Evolutionary conservation across 73 alveolate species (phyloP), one percentile per base, ranked within the genome.

Genomic region (Loxodes magnus): DNA sequence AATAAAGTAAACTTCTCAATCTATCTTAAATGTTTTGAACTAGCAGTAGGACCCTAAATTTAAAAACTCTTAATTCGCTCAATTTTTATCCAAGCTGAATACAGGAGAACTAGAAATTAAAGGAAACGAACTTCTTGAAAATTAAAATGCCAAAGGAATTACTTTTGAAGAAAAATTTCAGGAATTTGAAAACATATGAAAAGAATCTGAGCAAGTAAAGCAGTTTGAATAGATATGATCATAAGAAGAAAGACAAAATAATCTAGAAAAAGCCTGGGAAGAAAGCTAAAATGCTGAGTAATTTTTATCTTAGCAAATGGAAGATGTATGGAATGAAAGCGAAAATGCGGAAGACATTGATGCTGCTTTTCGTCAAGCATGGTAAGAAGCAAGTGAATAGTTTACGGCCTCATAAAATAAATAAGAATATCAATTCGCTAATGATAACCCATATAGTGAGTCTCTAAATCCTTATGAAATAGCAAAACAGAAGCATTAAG

Each of bases 61-160:
- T 70, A 24, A 64, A 26, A 77, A 77, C 53, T 38, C 73, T 28
- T 49, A 77, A 50, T 77, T 77, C 67, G 37, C 63, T 15, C 25
- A 53, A 22, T 77, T 77, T 48, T 43, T 77, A 51, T 44, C 48
- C 49, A 62, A 71, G 17, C 70, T 77, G 2, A 56, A 70, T 46
- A 55, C 69, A 14, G 91, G 91, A 0, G 56, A 63, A 4, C 31
- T 23, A 12, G 30, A 44, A 24, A 44, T 77, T 14, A 64, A 71
- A 16, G 64, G 57, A 21, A 59, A 64, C 5, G 69, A 53, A 36
- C 5, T 77, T 5, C 64, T 67, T 33, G 64, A 61, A 41, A 51
- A 51, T 21, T 34, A 38, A 1, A 84, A 29, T 15, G 74, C 66
- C 24, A 16, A 20, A 12, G 22, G 59, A 41, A 15, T 29, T 1